Percentiles rank a stretch among this genome's conserved stretches.
Evolutionary conservation across 495 filamentous ascomycete genomes (phyloP).

Genomic region (Bombardia bombarda): DNA sequence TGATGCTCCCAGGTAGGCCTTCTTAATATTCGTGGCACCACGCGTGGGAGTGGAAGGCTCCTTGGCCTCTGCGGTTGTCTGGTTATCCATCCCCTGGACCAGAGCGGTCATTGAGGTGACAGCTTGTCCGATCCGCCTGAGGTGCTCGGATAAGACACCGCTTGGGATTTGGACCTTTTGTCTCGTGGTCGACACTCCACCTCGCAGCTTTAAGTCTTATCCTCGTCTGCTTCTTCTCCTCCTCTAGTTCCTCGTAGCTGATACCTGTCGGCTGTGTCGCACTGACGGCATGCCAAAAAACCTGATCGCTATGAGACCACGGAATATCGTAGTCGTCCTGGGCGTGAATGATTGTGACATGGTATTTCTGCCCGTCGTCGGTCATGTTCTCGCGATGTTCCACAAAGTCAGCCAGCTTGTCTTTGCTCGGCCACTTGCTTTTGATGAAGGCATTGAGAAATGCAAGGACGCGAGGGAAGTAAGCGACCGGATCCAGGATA

Average conservation of each 20-base stretch:
- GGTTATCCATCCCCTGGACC: too few species aligned
- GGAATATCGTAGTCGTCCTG: conserved; percentile 69
- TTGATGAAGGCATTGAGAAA: conserved; percentile 33
- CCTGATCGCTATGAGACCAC: conserved; percentile 47
- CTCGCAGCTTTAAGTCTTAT: background rate
- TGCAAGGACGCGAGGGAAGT: conserved; percentile 32
- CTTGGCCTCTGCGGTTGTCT: too few species aligned
- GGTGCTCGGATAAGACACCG: too few species aligned
- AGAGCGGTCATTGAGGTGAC: too few species aligned
- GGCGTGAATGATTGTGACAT: conserved; percentile 63
- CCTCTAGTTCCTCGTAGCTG: conserved; percentile 8
- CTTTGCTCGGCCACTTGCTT: conserved; percentile 43
- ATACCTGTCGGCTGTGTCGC: conserved; percentile 31
- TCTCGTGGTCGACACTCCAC: conserved; percentile 4
- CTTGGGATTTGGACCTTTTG: too few species aligned
- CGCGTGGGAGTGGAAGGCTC: too few species aligned
- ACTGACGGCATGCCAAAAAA: conserved; percentile 45
- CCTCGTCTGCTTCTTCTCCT: conserved; percentile 4
- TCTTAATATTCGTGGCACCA: too few species aligned
- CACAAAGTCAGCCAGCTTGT: conserved; percentile 35
- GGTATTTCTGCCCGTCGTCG: conserved; percentile 26
- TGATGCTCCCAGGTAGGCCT: too few species aligned
- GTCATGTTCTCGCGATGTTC: conserved; percentile 27
- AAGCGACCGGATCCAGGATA: conserved; percentile 61
- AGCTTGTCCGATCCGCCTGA: too few species aligned